Evolutionary conservation across 2,329 filamentous ascomycete species (phyloP).

Genomic region (Cadophora sp.): DNA sequence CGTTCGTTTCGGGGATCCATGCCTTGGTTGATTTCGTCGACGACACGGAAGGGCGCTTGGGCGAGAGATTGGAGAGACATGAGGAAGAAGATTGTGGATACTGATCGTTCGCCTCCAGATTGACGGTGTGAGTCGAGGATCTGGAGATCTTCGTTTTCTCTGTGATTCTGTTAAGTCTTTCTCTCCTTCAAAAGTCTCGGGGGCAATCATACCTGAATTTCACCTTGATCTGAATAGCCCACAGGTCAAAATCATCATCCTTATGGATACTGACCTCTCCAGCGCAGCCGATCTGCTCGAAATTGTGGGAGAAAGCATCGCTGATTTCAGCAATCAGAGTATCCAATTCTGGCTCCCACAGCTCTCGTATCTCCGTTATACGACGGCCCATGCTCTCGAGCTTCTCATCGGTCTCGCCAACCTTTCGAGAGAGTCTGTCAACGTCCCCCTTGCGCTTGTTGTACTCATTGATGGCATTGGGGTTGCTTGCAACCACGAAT

Average conservation of each 20-base stretch:
- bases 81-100: constrained; percentile 98
- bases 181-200: not conserved
- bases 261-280: constrained; percentile 91
- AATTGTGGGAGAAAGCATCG: constrained; percentile 90
- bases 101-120: constrained; percentile 93
- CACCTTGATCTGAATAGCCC: constrained; percentile 93
- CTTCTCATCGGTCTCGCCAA: constrained; percentile 60
- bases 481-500: constrained; percentile 80
- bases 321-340: constrained; percentile 81
- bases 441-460: constrained; percentile 77
- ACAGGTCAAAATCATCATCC: constrained; percentile 90
- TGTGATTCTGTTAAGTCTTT: constrained; percentile 45
- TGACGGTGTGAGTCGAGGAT: constrained; percentile 90
- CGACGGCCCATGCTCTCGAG: constrained; percentile 61
- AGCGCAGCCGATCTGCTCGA: constrained; percentile 91
- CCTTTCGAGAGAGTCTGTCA: constrained; percentile 64
- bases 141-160: constrained; percentile 82
- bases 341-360: constrained; percentile 88
- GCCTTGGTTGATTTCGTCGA: constrained; percentile 99
- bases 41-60: constrained; percentile 93
- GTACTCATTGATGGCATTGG: constrained; percentile 77
- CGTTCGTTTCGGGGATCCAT: constrained; percentile 99
- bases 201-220: constrained; percentile 77
- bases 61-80: constrained; percentile 97
- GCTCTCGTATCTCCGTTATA: constrained; percentile 70